These are phyloP conservation scores for Nannizzia gypsea DNA, from an alignment of 2,329 filamentous ascomycete genomes.

Conservation along the genomic window DNA sequence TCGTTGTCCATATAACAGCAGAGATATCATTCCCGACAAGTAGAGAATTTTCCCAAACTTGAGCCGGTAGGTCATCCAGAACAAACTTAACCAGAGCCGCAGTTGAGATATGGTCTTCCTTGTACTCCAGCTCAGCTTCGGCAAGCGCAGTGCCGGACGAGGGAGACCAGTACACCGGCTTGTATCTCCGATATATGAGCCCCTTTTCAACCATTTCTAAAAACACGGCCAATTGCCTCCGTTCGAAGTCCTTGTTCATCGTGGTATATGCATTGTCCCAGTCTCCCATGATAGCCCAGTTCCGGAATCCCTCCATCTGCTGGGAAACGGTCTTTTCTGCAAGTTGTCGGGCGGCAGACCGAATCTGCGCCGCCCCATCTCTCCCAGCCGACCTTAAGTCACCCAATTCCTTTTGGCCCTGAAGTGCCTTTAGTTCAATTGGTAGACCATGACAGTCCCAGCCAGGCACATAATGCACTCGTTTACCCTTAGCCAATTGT, in stretches of 20 bases:
- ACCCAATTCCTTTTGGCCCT: slow-evolving; percentile 37
- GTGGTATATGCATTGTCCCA: slow-evolving; percentile 53
- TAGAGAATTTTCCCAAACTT: slow-evolving; percentile 31
- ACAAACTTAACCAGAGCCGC: slow-evolving; percentile 65
- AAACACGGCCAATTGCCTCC: slow-evolving; percentile 49
- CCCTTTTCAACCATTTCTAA: slow-evolving; percentile 50
- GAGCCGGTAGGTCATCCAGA: slow-evolving; percentile 40
- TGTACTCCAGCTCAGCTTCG: slow-evolving; percentile 54
- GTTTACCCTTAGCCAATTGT: slow-evolving; percentile 64
- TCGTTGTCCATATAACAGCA: slow-evolving; percentile 97
- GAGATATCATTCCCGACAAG: slow-evolving; percentile 45
- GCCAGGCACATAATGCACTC: slow-evolving; percentile 73
- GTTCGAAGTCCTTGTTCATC: slow-evolving; percentile 51
- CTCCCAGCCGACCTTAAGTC: slow-evolving; percentile 22
- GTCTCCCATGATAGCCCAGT: slow-evolving; percentile 53
- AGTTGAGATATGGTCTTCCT: slow-evolving; percentile 47
- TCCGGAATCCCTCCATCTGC: slow-evolving; percentile 48
- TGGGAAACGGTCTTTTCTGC: slow-evolving; percentile 45
- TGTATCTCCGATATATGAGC: slow-evolving; percentile 49
- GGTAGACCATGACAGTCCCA: slow-evolving; percentile 98
- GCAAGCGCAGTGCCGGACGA: slow-evolving; percentile 53
- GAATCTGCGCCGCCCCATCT: slow-evolving; percentile 37
- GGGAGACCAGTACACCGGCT: slow-evolving; percentile 56
- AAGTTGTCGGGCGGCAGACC: slow-evolving; percentile 43
- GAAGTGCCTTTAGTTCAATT: slow-evolving; percentile 90